Conservation (phyloP, 805 yeast genomes). For the Candida methanosorbosa region DNA sequence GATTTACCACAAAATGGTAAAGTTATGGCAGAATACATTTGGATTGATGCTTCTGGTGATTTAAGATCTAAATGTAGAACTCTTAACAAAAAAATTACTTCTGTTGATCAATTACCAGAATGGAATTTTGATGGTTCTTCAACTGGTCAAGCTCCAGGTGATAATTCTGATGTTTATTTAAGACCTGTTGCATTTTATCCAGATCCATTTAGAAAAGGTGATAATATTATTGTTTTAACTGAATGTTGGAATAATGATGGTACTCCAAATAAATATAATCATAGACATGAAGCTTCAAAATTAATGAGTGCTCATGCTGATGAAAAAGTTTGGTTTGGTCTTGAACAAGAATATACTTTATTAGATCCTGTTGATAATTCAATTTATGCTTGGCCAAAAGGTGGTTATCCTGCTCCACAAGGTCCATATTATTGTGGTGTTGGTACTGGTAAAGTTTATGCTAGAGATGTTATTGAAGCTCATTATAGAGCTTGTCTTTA, state of each 20-base stretch:
- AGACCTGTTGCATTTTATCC: slow-evolving; percentile 94
- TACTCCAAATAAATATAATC: slow-evolving; percentile 97
- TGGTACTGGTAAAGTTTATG: slow-evolving; percentile 96
- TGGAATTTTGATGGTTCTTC: slow-evolving; percentile 99
- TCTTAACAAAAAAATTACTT: slow-evolving; percentile 53
- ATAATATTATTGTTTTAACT: slow-evolving; percentile 87
- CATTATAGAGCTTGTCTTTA: slow-evolving; percentile 97
- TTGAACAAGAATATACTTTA: slow-evolving; percentile 97
- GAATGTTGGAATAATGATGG: slow-evolving; percentile 99
- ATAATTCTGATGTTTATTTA: slow-evolving; percentile 89
- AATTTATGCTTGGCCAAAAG: slow-evolving; percentile 98
- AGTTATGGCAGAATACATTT: slow-evolving; percentile 91
- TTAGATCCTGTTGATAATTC: slow-evolving; percentile 77
- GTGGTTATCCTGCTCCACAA: slow-evolving; percentile 99
- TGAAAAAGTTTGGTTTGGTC: slow-evolving; percentile 92
- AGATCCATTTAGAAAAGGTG: slow-evolving; percentile 98
- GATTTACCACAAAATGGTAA: slow-evolving; percentile 79
- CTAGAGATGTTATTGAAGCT: slow-evolving; percentile 97
- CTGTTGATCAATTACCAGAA: slow-evolving; percentile 86
- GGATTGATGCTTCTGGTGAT: slow-evolving; percentile 92
- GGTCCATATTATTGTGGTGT: slow-evolving; percentile 99
- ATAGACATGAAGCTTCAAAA: slow-evolving; percentile 94
- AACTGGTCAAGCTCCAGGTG: slow-evolving; percentile 97
- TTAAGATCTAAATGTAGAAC: slow-evolving; percentile 95
- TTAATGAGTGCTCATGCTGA: slow-evolving; percentile 85